These are phyloP conservation scores for Steccherinum ochraceum DNA, from an alignment of 768 basidiomycete species.

Conservation along the genomic window DNA sequence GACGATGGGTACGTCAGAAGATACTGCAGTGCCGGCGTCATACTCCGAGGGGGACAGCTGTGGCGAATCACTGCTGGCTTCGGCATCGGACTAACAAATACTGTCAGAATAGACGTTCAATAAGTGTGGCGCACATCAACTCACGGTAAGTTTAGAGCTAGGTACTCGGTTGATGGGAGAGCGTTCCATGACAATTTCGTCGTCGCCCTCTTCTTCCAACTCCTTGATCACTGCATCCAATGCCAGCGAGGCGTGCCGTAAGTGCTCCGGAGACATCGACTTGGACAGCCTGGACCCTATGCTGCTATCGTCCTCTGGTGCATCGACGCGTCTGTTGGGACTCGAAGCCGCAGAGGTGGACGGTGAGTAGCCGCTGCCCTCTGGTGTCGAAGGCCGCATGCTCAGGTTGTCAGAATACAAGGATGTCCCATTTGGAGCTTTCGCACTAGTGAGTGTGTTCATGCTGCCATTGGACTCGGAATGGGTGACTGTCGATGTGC, in stretches of 20 bases:
- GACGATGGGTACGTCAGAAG: slow-evolving; percentile 49
- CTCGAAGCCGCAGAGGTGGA: slow-evolving; percentile 36
- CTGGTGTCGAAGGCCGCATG: slow-evolving; percentile 51
- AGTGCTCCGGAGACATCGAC: slow-evolving; percentile 41
- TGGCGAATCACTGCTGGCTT: slow-evolving; percentile 9
- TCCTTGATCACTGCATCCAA: slow-evolving; percentile 72
- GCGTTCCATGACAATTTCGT: slow-evolving; percentile 71
- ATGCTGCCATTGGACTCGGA: slow-evolving; percentile 39
- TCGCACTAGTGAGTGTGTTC: slow-evolving; percentile 28
- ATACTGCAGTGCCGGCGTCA: slow-evolving; percentile 68
- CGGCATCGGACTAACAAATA: slow-evolving; percentile 13
- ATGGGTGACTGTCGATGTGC: slow-evolving; percentile 34
- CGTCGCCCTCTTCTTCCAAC: slow-evolving; percentile 55
- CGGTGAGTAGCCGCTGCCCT: slow-evolving; percentile 32
- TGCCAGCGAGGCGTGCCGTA: slow-evolving; percentile 66
- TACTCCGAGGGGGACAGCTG: slow-evolving; percentile 26
- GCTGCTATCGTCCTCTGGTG: slow-evolving; percentile 16
- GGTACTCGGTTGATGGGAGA: slow-evolving; percentile 30
- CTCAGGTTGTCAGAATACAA: slow-evolving; percentile 40
- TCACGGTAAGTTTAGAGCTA: background rate
- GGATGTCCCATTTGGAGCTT: slow-evolving; percentile 40
- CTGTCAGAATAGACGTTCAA: slow-evolving; percentile 5
- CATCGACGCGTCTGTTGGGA: slow-evolving; percentile 36
- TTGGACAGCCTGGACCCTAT: slow-evolving; percentile 38
- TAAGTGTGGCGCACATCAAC: background rate